A percentile compares a stretch with the other conserved stretches of the same genome.
phyloP scores from a whole-genome alignment of 2,329 filamentous ascomycete genomes.

The Colletotrichum sojae region DNA sequence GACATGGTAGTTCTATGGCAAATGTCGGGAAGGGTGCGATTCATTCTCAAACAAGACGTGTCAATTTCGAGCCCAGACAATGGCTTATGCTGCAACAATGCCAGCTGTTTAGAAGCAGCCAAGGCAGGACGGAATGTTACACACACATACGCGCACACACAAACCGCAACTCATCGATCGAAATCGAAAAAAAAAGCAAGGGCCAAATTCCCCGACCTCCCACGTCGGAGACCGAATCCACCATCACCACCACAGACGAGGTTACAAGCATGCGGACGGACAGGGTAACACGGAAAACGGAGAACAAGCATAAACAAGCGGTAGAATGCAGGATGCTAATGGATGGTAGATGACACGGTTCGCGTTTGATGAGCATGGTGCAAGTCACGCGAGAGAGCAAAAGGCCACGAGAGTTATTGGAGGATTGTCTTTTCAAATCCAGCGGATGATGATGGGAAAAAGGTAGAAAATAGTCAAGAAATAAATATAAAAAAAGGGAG shows the following conservation, averaged over 20 bases:
- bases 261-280: not conserved
- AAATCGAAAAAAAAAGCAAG: not conserved
- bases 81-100: not conserved
- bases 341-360: no score
- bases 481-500: slow-evolving; percentile 13
- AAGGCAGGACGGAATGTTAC: not conserved
- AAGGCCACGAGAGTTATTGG: not conserved
- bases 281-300: not conserved
- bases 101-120: not conserved
- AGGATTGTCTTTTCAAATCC: slow-evolving; percentile 17
- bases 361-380: no score
- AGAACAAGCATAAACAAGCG: no score
- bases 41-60: not conserved
- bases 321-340: no score
- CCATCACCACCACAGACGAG: not conserved
- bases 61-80: not conserved
- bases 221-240: no score
- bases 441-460: no score
- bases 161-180: not conserved
- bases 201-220: no score
- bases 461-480: no score
- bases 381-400: no score
- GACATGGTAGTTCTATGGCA: no score
- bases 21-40: not conserved
- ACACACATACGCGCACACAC: not conserved